A percentile compares a stretch with the other conserved stretches of the same genome.
These are phyloP conservation scores for Butyriboletus loyo DNA, from an alignment of 768 basidiomycete genomes.

Conservation along the genomic window DNA sequence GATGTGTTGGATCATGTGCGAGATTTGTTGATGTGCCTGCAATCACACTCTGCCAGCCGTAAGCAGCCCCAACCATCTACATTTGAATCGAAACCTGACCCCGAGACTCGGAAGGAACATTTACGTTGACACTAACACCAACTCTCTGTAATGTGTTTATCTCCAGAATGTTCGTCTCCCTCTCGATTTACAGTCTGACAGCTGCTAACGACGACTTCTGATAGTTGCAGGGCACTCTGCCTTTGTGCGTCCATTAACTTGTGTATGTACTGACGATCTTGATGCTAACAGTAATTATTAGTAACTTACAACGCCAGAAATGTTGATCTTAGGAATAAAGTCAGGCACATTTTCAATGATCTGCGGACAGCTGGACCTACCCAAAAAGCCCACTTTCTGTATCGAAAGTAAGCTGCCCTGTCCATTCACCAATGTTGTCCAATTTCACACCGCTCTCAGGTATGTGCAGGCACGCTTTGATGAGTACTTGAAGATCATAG, in stretches of 20 bases:
- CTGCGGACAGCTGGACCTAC: background rate
- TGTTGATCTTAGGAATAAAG: background rate
- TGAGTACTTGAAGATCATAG: too few species aligned
- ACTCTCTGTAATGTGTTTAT: conserved; percentile 38
- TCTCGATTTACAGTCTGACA: background rate
- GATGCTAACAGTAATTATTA: background rate
- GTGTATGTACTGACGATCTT: background rate
- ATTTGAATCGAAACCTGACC: too few species aligned
- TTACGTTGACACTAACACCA: conserved; percentile 5
- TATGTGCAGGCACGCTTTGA: too few species aligned
- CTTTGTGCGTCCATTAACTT: conserved; percentile 37
- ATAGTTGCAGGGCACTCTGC: conserved; percentile 47
- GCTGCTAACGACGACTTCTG: background rate
- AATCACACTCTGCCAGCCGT: conserved; percentile 22
- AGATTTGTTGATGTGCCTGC: conserved; percentile 29
- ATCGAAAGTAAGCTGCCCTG: background rate
- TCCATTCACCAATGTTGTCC: too few species aligned
- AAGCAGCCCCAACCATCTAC: too few species aligned
- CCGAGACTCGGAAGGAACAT: background rate
- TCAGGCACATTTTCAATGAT: conserved; percentile 5
- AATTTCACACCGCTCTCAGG: too few species aligned
- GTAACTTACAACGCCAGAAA: conserved; percentile 26
- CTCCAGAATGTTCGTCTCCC: conserved; percentile 47
- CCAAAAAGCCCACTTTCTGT: conserved; percentile 4
- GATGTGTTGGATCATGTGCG: conserved; percentile 17